A percentile compares a stretch with the other conserved stretches of the same genome.
Evolutionary conservation across 352 stramenopile species (phyloP).

Genomic region (Phytophthora quininea): DNA sequence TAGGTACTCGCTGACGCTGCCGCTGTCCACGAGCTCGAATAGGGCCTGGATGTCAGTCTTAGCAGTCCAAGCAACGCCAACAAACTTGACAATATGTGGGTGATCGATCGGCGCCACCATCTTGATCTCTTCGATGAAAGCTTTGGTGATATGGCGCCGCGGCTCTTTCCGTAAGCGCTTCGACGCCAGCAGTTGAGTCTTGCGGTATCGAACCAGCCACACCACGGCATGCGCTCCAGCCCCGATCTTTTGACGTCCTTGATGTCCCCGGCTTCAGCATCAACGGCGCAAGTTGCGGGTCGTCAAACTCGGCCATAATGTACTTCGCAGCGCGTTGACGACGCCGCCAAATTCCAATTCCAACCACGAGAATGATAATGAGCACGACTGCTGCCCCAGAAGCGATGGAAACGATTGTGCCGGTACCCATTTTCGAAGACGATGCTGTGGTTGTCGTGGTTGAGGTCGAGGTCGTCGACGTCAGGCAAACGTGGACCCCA

Average conservation of each 20-base stretch:
- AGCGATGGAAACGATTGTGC: constrained; percentile 17
- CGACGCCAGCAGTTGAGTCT: constrained; percentile 36
- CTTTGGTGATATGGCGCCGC: constrained; percentile 37
- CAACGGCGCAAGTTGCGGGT: constrained; percentile 39
- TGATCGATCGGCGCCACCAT: constrained; percentile 51
- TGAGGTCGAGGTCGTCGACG: constrained; percentile 11
- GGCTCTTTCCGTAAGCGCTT: constrained; percentile 50
- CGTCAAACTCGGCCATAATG: constrained; percentile 40
- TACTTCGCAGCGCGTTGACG: constrained; percentile 24
- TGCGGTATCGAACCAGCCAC: constrained; percentile 49
- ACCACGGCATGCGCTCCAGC: constrained; percentile 37
- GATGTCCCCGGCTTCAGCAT: constrained; percentile 50
- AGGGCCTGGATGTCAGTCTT: constrained; percentile 61
- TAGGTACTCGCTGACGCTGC: constrained; percentile 52
- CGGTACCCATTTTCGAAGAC: constrained; percentile 3
- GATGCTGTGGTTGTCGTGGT: background rate
- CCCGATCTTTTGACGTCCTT: constrained; percentile 46
- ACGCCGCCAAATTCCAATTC: constrained; percentile 19
- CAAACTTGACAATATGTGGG: constrained; percentile 49
- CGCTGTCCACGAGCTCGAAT: constrained; percentile 68
- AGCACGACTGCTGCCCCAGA: constrained; percentile 9
- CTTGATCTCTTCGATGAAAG: constrained; percentile 63
- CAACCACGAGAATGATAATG: constrained; percentile 13
- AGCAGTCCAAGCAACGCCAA: constrained; percentile 62
- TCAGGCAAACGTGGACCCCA: constrained; percentile 36